A percentile compares a stretch with the other conserved stretches of the same genome.
Conservation (phyloP, 2,329 filamentous ascomycete species). For the Macrophomina phaseolina region DNA sequence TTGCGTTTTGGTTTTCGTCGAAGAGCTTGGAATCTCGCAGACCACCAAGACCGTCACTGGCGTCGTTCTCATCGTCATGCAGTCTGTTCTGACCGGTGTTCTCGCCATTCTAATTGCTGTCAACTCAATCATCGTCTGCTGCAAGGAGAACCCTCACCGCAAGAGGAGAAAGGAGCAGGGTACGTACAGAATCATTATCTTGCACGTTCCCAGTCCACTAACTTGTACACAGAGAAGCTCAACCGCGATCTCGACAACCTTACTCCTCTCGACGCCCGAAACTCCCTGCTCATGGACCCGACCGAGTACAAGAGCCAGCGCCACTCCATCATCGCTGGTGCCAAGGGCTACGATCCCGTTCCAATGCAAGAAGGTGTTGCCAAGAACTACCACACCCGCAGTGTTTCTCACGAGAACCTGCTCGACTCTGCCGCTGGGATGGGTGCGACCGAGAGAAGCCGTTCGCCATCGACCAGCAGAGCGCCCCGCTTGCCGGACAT, state of each 20-base stretch:
- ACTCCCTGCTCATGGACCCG: constrained; percentile 78
- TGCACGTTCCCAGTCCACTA: constrained; percentile 31
- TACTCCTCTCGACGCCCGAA: constrained; percentile 84
- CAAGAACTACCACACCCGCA: constrained; percentile 34
- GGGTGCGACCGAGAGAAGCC: constrained; percentile 37
- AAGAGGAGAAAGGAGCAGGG: constrained; percentile 87
- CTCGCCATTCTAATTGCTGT: constrained; percentile 86
- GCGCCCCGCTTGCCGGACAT: constrained; percentile 41
- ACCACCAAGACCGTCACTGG: constrained; percentile 95
- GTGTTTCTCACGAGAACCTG: constrained; percentile 31
- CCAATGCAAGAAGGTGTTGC: constrained; percentile 36
- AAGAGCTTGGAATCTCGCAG: constrained; percentile 86
- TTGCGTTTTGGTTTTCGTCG: constrained; percentile 91
- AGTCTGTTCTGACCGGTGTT: constrained; percentile 80
- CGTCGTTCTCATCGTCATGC: constrained; percentile 90
- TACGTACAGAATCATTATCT: constrained; percentile 56
- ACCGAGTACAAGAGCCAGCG: constrained; percentile 50
- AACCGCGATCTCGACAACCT: constrained; percentile 79
- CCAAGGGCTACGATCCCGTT: constrained; percentile 44
- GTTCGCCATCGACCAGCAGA: constrained; percentile 33
- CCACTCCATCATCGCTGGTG: constrained; percentile 32
- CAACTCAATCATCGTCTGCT: constrained; percentile 83
- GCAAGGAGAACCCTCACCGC: constrained; percentile 88
- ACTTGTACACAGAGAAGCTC: constrained; percentile 68
- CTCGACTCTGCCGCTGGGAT: constrained; percentile 44